Evolutionary conservation across 768 basidiomycete species (phyloP).

Genomic region (Termitomyces sp.): DNA sequence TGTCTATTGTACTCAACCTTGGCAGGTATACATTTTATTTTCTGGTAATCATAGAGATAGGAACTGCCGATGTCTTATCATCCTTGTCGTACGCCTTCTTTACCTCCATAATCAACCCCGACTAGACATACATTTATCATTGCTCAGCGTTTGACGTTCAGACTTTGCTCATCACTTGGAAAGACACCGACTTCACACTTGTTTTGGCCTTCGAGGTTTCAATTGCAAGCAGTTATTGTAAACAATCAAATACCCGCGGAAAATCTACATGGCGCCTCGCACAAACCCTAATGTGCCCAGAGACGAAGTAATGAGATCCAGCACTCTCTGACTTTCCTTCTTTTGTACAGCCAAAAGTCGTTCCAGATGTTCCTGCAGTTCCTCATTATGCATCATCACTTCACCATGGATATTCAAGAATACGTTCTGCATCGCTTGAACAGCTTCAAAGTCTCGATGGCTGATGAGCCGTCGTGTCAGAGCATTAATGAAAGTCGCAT

Average conservation of each 20-base stretch:
- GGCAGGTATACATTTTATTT: not conserved
- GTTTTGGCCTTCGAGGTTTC: not conserved
- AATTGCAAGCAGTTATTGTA: not conserved
- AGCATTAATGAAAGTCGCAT: conserved; percentile 68
- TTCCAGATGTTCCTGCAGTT: conserved; percentile 55
- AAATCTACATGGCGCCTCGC: conserved; percentile 51
- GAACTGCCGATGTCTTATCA: not conserved
- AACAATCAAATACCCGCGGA: not conserved
- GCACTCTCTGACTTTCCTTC: conserved; percentile 72
- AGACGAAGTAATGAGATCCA: conserved; percentile 70
- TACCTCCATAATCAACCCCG: not conserved
- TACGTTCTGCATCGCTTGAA: conserved; percentile 81
- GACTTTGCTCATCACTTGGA: not conserved
- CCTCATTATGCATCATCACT: conserved; percentile 63
- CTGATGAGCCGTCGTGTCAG: conserved; percentile 68
- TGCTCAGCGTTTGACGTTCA: not conserved
- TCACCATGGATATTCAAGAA: conserved; percentile 87
- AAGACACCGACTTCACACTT: not conserved
- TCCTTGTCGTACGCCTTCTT: not conserved
- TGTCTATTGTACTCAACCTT: not conserved
- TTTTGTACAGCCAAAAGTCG: conserved; percentile 59
- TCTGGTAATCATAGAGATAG: not conserved
- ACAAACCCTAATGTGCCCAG: conserved; percentile 76
- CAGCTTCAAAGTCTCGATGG: conserved; percentile 91
- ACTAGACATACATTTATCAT: not conserved